Evolutionary conservation across 73 alveolate genomes (phyloP).

Genomic region (Paramecium octaurelia): DNA sequence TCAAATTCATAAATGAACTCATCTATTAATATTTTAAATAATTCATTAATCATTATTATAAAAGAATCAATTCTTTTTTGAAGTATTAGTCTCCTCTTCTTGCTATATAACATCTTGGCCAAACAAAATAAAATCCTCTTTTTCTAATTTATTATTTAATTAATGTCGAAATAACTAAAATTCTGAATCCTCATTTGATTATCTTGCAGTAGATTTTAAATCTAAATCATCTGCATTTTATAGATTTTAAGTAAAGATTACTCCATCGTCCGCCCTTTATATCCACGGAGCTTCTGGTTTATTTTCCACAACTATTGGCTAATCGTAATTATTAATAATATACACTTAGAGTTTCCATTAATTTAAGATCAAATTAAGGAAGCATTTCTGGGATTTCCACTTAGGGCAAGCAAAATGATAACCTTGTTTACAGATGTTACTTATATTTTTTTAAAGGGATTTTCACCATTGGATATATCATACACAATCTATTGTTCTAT

Average conservation of each 20-base stretch:
- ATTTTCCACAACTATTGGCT: conserved; percentile 59
- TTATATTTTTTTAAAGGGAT: background rate
- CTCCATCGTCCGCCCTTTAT: conserved; percentile 50
- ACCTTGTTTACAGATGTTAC: background rate
- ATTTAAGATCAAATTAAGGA: conserved; percentile 33
- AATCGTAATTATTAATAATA: background rate
- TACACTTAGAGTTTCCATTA: conserved; percentile 39
- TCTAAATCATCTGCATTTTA: conserved; percentile 47
- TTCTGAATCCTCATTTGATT: background rate
- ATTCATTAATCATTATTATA: background rate
- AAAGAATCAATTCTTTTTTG: background rate
- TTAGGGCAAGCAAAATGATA: conserved; percentile 51
- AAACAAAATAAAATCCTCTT: background rate
- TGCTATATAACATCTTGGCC: background rate
- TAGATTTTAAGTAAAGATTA: conserved; percentile 50
- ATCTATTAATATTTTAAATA: background rate
- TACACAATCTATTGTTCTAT: conserved; percentile 27
- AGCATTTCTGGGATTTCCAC: conserved; percentile 48
- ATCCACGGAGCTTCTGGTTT: conserved; percentile 67
- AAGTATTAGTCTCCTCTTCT: too few relatives aligned
- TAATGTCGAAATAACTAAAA: background rate
- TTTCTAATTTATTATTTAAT: background rate
- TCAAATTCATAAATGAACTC: background rate
- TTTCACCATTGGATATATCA: background rate
- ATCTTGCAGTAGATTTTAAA: conserved; percentile 39